Evolutionary conservation across 768 basidiomycete species (phyloP), one percentile per base, ranked within the genome.

Genomic region (Termitomyces sp.): DNA sequence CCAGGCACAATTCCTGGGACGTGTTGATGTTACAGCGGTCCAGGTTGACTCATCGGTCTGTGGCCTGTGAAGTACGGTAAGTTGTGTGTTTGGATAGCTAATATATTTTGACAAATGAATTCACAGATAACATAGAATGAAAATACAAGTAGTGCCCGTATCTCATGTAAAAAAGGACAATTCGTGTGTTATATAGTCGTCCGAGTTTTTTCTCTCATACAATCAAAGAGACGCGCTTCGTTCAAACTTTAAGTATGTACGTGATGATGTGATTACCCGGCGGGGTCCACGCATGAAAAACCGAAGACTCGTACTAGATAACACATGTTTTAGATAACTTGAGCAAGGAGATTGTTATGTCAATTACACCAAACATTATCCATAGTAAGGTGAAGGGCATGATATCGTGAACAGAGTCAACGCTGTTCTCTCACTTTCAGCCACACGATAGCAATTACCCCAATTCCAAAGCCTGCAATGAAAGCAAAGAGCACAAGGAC

Each of bases 401-500:
- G 18, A 36, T 13, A 5, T 31, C 12, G 45, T 5, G 26, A 49
- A 20, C 18, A 20, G 18, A 33, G 12, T 67, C 54, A 95, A 56
- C 92, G 81, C 62, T 83, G 78, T 73, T 96, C 94, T 56, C 86
- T 77, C 45, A 96, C 81, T 62, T 81, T 82, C 63, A 85, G 76
- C 82, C 89, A 92, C 2, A 97, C 92, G 24, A 88, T 74, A 13
- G 75, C 78, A 57, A 94, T 83, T n/a, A 95, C 83, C 3, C 81
- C 71, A 8, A 87, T 47, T 0, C 81, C 89, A 64, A 93, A 93
- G 2, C 87, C 92, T 1, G 83, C 87, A 55, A 94, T 89, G 68
- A 87, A 97, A 0, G 82, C 94, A 62, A 94, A 93, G 53, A 92
- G 67, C 45, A 96, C 86, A 28, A 97, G 76, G 6, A 97, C 90